Conservation (phyloP, 805 yeast species). For the Nakazawaea ambrosiae region DNA sequence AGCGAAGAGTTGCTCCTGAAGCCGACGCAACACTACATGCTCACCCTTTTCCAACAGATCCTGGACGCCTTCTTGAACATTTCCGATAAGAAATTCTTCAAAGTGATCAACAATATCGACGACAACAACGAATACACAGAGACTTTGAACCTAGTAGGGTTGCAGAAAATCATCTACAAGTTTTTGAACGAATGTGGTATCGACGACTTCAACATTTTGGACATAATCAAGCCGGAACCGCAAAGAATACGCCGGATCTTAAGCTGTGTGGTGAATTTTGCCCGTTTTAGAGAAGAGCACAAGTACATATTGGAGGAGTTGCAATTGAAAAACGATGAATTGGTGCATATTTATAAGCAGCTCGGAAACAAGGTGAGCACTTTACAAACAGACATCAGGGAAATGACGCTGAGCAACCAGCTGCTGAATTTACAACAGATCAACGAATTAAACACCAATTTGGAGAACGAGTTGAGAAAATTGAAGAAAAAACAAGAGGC, state of each 20-base stretch:
- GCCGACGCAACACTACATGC: slow-evolving; percentile 26
- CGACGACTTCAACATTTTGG: slow-evolving; percentile 67
- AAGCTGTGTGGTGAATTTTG: slow-evolving; percentile 82
- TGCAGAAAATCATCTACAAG: slow-evolving; percentile 52
- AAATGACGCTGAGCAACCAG: slow-evolving; percentile 22
- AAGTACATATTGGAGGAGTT: slow-evolving; percentile 62
- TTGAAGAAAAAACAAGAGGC: slow-evolving; percentile 58
- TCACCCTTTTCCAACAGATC: slow-evolving; percentile 25
- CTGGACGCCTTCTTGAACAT: slow-evolving; percentile 26
- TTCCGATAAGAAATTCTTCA: slow-evolving; percentile 22
- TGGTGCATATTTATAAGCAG: slow-evolving; percentile 37
- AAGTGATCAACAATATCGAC: slow-evolving; percentile 19
- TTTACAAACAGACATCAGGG: slow-evolving; percentile 27
- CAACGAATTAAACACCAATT: slow-evolving; percentile 41
- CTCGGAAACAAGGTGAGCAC: slow-evolving; percentile 33
- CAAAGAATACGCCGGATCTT: slow-evolving; percentile 54
- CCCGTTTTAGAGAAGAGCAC: slow-evolving; percentile 75
- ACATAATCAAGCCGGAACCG: slow-evolving; percentile 73
- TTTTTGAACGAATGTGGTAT: slow-evolving; percentile 72
- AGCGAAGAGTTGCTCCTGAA: slow-evolving; percentile 21
- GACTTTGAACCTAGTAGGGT: slow-evolving; percentile 43
- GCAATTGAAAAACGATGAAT: slow-evolving; percentile 44
- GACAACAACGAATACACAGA: slow-evolving; percentile 18
- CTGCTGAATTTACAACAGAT: slow-evolving; percentile 31
- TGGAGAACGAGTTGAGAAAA: slow-evolving; percentile 56